Evolutionary conservation across 1,284 basidiomycete species (phyloP).

Genomic region (Ustilago hordei): DNA sequence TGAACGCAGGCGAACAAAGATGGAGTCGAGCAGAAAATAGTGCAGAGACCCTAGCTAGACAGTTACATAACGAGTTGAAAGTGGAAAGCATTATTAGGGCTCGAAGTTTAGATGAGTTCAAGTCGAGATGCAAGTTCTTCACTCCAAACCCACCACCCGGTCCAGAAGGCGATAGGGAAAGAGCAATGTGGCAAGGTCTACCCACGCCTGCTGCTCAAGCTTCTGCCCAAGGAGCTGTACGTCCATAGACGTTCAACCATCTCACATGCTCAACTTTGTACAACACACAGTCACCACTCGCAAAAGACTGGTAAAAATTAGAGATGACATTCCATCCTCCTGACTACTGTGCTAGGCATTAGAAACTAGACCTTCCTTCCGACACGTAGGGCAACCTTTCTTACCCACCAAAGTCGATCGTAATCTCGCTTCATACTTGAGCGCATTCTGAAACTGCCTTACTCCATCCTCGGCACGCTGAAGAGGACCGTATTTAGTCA

Average conservation of each 20-base stretch:
- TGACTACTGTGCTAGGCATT: not conserved
- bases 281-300: not conserved
- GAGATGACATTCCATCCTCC: not conserved
- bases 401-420: conserved; percentile 31
- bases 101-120: conserved; percentile 60
- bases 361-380: conserved; percentile 21
- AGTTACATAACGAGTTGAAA: conserved; percentile 63
- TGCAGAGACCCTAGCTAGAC: conserved; percentile 34
- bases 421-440: conserved; percentile 48
- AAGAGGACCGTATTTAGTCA: conserved; percentile 39
- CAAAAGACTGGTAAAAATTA: not conserved
- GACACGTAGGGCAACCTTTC: conserved; percentile 42
- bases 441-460: conserved; percentile 27
- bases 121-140: conserved; percentile 60
- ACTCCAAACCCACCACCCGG: conserved; percentile 22
- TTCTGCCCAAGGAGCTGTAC: conserved; percentile 7
- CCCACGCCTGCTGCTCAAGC: conserved; percentile 36
- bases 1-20: not conserved
- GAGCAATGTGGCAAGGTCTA: conserved; percentile 51
- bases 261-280: not conserved
- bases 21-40: conserved; percentile 38
- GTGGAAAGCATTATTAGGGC: conserved; percentile 61
- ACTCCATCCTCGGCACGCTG: conserved; percentile 25
- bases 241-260: not conserved
- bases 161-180: conserved; percentile 45